Evolutionary conservation across 352 stramenopile species (phyloP).

Genomic region (Thraustochytrium sp.): DNA sequence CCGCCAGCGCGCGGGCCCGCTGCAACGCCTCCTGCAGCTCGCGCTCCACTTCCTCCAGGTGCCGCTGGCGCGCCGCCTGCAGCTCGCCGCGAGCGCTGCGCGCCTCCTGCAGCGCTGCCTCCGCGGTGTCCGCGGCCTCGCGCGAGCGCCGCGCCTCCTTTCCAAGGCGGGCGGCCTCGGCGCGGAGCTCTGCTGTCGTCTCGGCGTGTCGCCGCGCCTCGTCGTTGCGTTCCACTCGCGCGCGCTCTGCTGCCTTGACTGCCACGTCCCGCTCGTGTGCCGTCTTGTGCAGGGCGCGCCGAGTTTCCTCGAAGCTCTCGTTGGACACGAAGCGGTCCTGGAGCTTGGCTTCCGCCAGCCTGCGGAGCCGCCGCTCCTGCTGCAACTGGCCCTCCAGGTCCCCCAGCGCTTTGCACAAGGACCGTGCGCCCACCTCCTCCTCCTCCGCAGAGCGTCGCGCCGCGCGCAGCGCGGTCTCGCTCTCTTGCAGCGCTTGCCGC

Average conservation of each 20-base stretch:
- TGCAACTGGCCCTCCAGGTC: not conserved
- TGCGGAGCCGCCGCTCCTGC: not conserved
- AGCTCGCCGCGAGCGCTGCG: not conserved
- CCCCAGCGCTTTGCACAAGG: not conserved
- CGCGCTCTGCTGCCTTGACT: not conserved
- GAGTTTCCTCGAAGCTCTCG: not conserved
- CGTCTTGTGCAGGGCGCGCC: not conserved
- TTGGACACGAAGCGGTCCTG: not conserved
- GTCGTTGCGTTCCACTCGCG: not conserved
- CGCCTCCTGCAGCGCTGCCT: not conserved
- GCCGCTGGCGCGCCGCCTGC: not conserved
- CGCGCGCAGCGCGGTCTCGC: not conserved
- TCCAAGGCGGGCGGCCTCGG: not conserved
- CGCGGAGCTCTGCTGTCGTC: not conserved
- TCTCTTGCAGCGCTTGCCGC: not conserved
- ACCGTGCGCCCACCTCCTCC: not conserved
- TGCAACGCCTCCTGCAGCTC: not conserved
- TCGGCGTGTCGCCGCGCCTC: not conserved
- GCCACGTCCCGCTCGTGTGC: not conserved
- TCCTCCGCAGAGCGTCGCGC: not conserved
- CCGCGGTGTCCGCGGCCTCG: not conserved
- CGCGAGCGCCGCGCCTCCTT: not conserved
- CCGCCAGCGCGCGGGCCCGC: not conserved
- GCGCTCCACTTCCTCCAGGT: not conserved
- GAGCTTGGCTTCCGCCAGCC: not conserved